Evolutionary conservation across 306 rosid genomes (phyloP).

Genomic region (Cajanus cajan): DNA sequence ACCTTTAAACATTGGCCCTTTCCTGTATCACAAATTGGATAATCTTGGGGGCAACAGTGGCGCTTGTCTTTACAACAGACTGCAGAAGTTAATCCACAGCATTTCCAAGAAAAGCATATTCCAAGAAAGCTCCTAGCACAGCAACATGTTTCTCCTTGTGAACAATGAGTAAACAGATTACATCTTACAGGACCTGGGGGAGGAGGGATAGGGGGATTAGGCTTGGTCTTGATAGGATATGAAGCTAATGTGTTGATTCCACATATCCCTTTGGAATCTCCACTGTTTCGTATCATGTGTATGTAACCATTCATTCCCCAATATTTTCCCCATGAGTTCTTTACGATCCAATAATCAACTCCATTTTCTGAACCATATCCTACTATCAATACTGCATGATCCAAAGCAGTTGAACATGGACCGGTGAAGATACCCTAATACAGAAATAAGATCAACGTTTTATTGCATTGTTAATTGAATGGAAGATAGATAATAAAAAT

Average conservation of each 20-base stretch:
- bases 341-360: slow-evolving; percentile 82
- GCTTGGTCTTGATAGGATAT: slow-evolving; percentile 72
- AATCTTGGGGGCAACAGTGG: slow-evolving; percentile 78
- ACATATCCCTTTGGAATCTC: slow-evolving; percentile 62
- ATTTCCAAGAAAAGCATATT: slow-evolving; percentile 74
- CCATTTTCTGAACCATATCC: slow-evolving; percentile 89
- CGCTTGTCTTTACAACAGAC: slow-evolving; percentile 72
- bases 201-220: slow-evolving; percentile 79
- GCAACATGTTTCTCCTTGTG: slow-evolving; percentile 78
- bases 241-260: slow-evolving; percentile 89
- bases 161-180: slow-evolving; percentile 54
- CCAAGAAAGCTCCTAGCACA: slow-evolving; percentile 62
- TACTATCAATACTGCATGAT: slow-evolving; percentile 90
- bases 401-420: slow-evolving; percentile 78
- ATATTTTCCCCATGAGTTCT: slow-evolving; percentile 79
- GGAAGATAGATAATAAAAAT: background rate
- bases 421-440: slow-evolving; percentile 81
- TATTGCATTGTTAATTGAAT: background rate
- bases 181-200: slow-evolving; percentile 74
- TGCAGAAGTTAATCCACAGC: slow-evolving; percentile 50
- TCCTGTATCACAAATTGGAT: slow-evolving; percentile 60
- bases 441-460: slow-evolving; percentile 18
- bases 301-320: slow-evolving; percentile 95
- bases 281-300: slow-evolving; percentile 58
- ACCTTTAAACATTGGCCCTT: slow-evolving; percentile 71